These are phyloP conservation scores for Wickerhamiella pararugosa DNA, from an alignment of 1,139 yeast genomes.

Conservation along the genomic window DNA sequence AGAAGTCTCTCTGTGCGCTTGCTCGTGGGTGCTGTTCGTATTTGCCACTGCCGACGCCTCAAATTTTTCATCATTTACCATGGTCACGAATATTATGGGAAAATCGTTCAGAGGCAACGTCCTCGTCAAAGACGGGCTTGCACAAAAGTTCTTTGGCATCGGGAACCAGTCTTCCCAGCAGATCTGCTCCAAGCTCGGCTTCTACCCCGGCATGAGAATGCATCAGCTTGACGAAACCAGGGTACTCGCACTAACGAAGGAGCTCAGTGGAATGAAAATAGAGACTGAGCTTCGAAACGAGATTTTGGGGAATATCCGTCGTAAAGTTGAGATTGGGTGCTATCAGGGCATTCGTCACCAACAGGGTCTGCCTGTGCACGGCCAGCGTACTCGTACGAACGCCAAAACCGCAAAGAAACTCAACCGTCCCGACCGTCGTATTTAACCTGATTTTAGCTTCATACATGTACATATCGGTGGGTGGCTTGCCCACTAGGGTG, in stretches of 20 bases:
- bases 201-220: constrained; percentile 89
- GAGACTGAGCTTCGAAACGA: constrained; percentile 77
- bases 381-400: constrained; percentile 85
- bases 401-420: constrained; percentile 79
- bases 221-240: constrained; percentile 84
- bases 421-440: constrained; percentile 59
- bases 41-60: neutral
- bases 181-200: constrained; percentile 75
- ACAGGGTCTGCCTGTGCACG: constrained; percentile 67
- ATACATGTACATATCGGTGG: too few relatives aligned
- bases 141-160: constrained; percentile 72
- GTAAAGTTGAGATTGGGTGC: constrained; percentile 72
- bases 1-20: neutral
- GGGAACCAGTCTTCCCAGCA: constrained; percentile 61
- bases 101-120: constrained; percentile 30
- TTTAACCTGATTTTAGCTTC: constrained; percentile 17
- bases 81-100: constrained; percentile 29
- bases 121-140: constrained; percentile 41
- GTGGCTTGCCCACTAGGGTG: too few relatives aligned
- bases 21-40: neutral
- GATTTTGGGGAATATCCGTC: constrained; percentile 60
- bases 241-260: constrained; percentile 72
- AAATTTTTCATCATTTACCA: constrained; percentile 9
- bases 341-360: constrained; percentile 86
- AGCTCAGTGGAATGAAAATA: constrained; percentile 64